Evolutionary conservation across 345 rosid genomes (phyloP), one percentile per base, ranked within the genome.

Genomic region (Streptanthus diversifolius): DNA sequence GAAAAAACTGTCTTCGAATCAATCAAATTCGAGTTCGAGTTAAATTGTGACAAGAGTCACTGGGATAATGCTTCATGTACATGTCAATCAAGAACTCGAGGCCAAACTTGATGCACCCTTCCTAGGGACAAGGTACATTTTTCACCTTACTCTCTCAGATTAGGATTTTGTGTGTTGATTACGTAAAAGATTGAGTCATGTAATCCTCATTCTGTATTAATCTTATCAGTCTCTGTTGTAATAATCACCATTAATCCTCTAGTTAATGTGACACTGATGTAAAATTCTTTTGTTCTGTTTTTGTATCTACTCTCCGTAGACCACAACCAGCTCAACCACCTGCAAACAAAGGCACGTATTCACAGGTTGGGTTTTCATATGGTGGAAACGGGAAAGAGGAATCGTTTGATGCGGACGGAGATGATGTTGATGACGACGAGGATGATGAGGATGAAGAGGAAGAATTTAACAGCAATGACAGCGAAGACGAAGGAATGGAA

Each of bases 291-390:
- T 33, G 33, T 35, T 39, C 12, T 54, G 59, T 66, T 32, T 29
- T 44, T 33, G 30, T 53, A 19, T 59, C 19, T 78, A 12, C 74
- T 9, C 47, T 11, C 36, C 61, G 77, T 66, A 86, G 91, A 74
- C 57, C 92, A 63, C 93, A 88, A 77, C 79, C 75, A 22, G 79
- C 79, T 48, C 97, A 87, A 55, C 80, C 86, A 60, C 71, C 88
- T 71, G 85, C 85, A 27, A 88, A 63, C 81, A 91, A 86, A 83
- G 93, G 96, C 37, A 75, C 97, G 5, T 95, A 95, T 71, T 91
- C 99, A 3, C 92, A 95, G 81, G 98, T 95, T 59, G 97, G 90
- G 3, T 95, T 95, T 77, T 95, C 96, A 48, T 95, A 95, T 83
- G 87, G 79, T 73, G 96, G 86, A 14, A 84, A 70, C 63, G 87